Evolutionary conservation across 2,329 filamentous ascomycete species (phyloP).

Genomic region (Aspergillus sp.): DNA sequence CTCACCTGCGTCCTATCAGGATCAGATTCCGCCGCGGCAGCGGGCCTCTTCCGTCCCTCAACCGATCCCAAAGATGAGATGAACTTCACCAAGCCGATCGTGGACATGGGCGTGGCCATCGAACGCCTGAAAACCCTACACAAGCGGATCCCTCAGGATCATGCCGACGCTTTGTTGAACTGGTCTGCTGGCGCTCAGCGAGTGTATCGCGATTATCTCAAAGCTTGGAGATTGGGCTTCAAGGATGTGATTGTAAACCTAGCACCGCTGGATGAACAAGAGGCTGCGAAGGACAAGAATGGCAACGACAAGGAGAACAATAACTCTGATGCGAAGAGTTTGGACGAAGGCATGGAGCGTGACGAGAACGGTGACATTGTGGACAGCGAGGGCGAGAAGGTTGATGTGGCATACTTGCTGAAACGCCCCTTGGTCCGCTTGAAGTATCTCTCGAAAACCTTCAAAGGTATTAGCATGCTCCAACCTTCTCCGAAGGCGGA

Average conservation of each 20-base stretch:
- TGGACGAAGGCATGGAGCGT: constrained; percentile 48
- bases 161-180: constrained; percentile 61
- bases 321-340: constrained; percentile 39
- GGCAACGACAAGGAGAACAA: background rate
- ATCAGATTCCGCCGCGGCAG: constrained; percentile 54
- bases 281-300: constrained; percentile 25
- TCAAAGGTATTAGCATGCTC: constrained; percentile 52
- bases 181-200: constrained; percentile 75
- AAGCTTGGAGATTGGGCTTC: constrained; percentile 85
- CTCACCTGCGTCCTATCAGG: constrained; percentile 74
- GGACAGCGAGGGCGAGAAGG: constrained; percentile 72
- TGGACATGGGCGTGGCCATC: constrained; percentile 85
- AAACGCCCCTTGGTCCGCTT: constrained; percentile 81
- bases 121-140: constrained; percentile 77
- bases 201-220: constrained; percentile 77
- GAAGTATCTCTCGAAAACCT: constrained; percentile 77
- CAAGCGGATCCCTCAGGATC: constrained; percentile 65
- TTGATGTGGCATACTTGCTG: constrained; percentile 87
- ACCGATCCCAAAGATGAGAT: constrained; percentile 47
- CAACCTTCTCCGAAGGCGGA: constrained; percentile 46
- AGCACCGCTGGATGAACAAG: constrained; percentile 63
- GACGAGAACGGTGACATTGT: constrained; percentile 55
- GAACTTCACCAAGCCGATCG: constrained; percentile 72
- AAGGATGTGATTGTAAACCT: constrained; percentile 91
- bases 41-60: constrained; percentile 59